Evolutionary conservation across 2,329 filamentous ascomycete species (phyloP), one percentile per base, ranked within the genome.

Genomic region (Mariannaea elegans): DNA sequence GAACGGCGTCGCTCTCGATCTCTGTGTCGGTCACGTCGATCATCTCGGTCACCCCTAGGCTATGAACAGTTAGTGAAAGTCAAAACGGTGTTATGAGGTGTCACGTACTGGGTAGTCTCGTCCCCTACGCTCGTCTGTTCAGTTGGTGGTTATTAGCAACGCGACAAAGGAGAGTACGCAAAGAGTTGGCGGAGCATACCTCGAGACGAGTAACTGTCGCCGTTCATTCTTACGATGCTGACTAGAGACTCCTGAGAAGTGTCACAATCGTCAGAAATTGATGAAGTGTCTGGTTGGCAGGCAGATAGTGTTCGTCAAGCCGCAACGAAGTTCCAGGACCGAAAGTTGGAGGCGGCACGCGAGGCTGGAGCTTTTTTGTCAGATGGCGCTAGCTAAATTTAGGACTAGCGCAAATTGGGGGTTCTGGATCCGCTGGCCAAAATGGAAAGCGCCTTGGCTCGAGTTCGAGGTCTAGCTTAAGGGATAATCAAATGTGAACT

Each of bases 171-270:
- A 57, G 53, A 64, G 31, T 59, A 56, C 46, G 18, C 18, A 41
- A 24, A 48, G 29, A 16, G 32, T 23, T n/a, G 12, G 31, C 27
- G 24, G 24, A 68, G 73, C 81, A 76, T 82, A 92, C 91, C 91
- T 87, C 91, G 87, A 70, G 90, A 88, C 73, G 88, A 87, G 78
- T 94, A 94, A 76, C 83, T 90, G 77, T 94, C 91, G 75, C 91
- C 91, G 90, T 94, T 94, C 92, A 95, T 95, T 61, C 62, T 87
- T 56, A 45, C 46, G 63, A 64, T 63, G 61, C 54, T 63, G 52
- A 62, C 36, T 62, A 62, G 54, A 61, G 62, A 62, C 59, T 62
- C 21, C 49, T 50, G 59, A 58, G 61, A 58, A 56, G 47, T 23
- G 32, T 31, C 23, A 27, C 31, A 21, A 34, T 39, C 61, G 61